These are phyloP conservation scores for Penicillium sp. DNA, from an alignment of 2,329 filamentous ascomycete genomes.

Conservation along the genomic window DNA sequence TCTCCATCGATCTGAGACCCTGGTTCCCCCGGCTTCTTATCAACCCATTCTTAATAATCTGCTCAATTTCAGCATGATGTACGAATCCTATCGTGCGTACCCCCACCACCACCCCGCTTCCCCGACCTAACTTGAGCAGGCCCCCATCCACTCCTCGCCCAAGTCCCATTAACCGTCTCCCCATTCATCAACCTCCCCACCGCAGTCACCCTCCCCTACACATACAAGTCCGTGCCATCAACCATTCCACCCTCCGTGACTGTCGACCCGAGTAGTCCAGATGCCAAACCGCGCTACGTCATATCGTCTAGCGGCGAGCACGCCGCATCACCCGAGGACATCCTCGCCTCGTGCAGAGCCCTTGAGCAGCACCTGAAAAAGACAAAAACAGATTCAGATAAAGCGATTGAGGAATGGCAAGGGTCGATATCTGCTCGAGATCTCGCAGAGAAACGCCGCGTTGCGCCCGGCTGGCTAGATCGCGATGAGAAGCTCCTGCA, in stretches of 20 bases:
- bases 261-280: constrained; percentile 52
- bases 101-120: background rate
- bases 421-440: constrained; percentile 64
- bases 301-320: constrained; percentile 78
- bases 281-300: constrained; percentile 69
- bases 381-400: constrained; percentile 69
- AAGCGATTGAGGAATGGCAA: constrained; percentile 71
- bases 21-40: background rate
- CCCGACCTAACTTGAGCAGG: constrained; percentile 51
- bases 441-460: constrained; percentile 65
- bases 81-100: constrained; percentile 50
- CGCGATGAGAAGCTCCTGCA: constrained; percentile 64
- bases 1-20: background rate
- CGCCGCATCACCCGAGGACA: constrained; percentile 84
- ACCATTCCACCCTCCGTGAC: constrained; percentile 77
- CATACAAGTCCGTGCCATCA: constrained; percentile 87
- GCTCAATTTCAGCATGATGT: constrained; percentile 38
- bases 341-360: constrained; percentile 78
- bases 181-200: constrained; percentile 91
- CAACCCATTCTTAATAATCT: background rate
- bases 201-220: constrained; percentile 90
- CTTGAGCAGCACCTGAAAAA: constrained; percentile 76
- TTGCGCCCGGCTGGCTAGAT: constrained; percentile 70
- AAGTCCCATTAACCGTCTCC: constrained; percentile 91
- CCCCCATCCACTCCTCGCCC: constrained; percentile 85